Evolutionary conservation across 2,329 filamentous ascomycete genomes (phyloP).

Genomic region (Camillea tinctor): DNA sequence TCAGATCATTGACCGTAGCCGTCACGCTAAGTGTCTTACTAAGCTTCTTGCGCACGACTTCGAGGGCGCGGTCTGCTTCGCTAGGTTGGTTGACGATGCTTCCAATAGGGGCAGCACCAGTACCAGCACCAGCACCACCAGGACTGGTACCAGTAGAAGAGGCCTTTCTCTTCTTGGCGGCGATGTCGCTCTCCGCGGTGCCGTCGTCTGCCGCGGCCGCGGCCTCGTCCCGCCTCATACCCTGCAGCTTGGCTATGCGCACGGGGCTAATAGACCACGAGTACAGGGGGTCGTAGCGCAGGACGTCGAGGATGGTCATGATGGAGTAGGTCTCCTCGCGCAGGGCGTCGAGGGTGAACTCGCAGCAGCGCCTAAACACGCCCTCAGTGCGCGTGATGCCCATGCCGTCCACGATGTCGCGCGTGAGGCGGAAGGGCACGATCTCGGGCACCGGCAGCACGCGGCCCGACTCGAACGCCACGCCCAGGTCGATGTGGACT

Average conservation of each 20-base stretch:
- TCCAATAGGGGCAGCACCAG: too few relatives aligned
- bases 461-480: slow-evolving; percentile 94
- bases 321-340: slow-evolving; percentile 96
- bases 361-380: slow-evolving; percentile 95
- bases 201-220: slow-evolving; percentile 22
- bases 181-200: slow-evolving; percentile 39
- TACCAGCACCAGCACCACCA: too few relatives aligned
- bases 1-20: slow-evolving; percentile 94
- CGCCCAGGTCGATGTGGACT: slow-evolving; percentile 94
- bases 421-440: slow-evolving; percentile 90
- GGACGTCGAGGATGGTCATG: slow-evolving; percentile 96
- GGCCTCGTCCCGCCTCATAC: slow-evolving; percentile 52
- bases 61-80: slow-evolving; percentile 88
- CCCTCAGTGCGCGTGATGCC: slow-evolving; percentile 93
- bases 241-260: slow-evolving; percentile 62
- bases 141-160: too few relatives aligned
- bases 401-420: slow-evolving; percentile 96
- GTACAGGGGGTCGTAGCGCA: slow-evolving; percentile 97
- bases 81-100: slow-evolving; percentile 53
- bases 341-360: slow-evolving; percentile 92
- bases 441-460: slow-evolving; percentile 94
- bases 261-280: slow-evolving; percentile 86
- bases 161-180: slow-evolving; percentile 40
- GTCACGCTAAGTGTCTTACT: slow-evolving; percentile 91
- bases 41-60: slow-evolving; percentile 93